phyloP scores from a whole-genome alignment of 352 stramenopile species.

The Pythium graminicola region DNA sequence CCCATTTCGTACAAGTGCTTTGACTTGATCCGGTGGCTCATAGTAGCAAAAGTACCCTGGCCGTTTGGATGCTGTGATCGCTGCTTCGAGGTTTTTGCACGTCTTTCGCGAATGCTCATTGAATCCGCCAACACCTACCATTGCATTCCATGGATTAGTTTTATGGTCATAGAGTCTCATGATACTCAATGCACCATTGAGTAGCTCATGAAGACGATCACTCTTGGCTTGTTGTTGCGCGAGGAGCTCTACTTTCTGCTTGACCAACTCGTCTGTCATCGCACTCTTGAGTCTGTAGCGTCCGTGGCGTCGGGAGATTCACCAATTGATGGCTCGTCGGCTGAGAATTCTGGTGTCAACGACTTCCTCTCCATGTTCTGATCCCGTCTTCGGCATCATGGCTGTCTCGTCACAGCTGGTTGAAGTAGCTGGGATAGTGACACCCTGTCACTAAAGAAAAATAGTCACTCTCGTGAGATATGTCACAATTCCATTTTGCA shows the following conservation, averaged over 20 bases:
- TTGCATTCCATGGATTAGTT: too few relatives aligned
- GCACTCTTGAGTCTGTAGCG: not conserved
- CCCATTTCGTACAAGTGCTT: constrained; percentile 40
- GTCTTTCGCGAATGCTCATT: constrained; percentile 72
- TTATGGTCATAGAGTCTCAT: not conserved
- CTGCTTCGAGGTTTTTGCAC: constrained; percentile 74
- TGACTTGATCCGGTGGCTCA: constrained; percentile 52
- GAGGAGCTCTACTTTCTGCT: constrained; percentile 76
- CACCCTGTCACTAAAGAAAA: not conserved
- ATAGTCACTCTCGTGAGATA: constrained; percentile 6
- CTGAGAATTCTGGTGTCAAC: not conserved
- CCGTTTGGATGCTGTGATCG: constrained; percentile 63
- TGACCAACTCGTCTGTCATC: constrained; percentile 53
- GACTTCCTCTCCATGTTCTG: not conserved
- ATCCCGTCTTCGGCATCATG: constrained; percentile 6
- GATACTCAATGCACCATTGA: constrained; percentile 31
- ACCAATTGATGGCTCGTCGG: not conserved
- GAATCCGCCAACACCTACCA: constrained; percentile 46
- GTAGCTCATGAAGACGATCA: constrained; percentile 48
- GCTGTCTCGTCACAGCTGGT: constrained; percentile 6
- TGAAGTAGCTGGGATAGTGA: constrained; percentile 16
- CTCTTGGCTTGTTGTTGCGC: constrained; percentile 57
- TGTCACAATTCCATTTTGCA: constrained; percentile 4
- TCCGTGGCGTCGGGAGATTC: not conserved
- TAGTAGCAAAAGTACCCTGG: constrained; percentile 74